Percentiles rank a stretch among this genome's conserved stretches.
phyloP scores from a whole-genome alignment of 2,329 filamentous ascomycete genomes.

The Colletotrichum orbiculare region DNA sequence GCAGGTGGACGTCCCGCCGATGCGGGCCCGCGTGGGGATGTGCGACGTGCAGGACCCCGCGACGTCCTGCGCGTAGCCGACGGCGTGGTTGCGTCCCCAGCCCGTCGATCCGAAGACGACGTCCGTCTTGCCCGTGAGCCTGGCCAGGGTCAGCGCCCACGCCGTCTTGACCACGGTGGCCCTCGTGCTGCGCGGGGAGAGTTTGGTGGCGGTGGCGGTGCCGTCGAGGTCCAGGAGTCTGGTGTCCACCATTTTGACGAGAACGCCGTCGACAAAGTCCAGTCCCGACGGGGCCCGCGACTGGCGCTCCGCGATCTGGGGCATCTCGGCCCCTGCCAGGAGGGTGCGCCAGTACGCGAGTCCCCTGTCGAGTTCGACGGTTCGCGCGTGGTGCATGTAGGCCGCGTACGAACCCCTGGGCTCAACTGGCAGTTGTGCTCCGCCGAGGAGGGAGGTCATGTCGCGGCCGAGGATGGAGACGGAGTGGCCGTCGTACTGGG shows the following conservation, averaged over 20 bases:
- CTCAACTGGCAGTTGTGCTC: slow-evolving; percentile 21
- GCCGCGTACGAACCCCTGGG: slow-evolving; percentile 44
- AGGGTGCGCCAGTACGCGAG: slow-evolving; percentile 58
- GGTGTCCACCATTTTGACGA: slow-evolving; percentile 10
- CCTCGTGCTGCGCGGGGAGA: background rate
- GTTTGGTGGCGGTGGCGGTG: background rate
- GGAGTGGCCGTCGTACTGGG: slow-evolving; percentile 61
- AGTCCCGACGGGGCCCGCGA: background rate
- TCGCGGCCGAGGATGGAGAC: slow-evolving; percentile 52
- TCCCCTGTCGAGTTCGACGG: slow-evolving; percentile 47
- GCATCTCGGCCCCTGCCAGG: slow-evolving; percentile 58
- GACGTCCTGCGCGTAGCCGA: slow-evolving; percentile 20
- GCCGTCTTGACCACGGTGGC: slow-evolving; percentile 16
- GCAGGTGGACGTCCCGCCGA: background rate
- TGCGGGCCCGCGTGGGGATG: slow-evolving; percentile 10
- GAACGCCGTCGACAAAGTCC: slow-evolving; percentile 14
- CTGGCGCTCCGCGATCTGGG: slow-evolving; percentile 42
- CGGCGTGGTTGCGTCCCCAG: slow-evolving; percentile 21
- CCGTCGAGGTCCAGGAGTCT: background rate
- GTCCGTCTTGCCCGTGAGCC: slow-evolving; percentile 8
- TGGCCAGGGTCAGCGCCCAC: slow-evolving; percentile 16
- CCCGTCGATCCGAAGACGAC: slow-evolving; percentile 19
- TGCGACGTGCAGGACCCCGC: slow-evolving; percentile 28
- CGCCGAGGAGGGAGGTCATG: slow-evolving; percentile 2
- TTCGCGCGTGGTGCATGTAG: slow-evolving; percentile 60